phyloP scores from a whole-genome alignment of 208 protist species.

The Crithidia mellificae region DNA sequence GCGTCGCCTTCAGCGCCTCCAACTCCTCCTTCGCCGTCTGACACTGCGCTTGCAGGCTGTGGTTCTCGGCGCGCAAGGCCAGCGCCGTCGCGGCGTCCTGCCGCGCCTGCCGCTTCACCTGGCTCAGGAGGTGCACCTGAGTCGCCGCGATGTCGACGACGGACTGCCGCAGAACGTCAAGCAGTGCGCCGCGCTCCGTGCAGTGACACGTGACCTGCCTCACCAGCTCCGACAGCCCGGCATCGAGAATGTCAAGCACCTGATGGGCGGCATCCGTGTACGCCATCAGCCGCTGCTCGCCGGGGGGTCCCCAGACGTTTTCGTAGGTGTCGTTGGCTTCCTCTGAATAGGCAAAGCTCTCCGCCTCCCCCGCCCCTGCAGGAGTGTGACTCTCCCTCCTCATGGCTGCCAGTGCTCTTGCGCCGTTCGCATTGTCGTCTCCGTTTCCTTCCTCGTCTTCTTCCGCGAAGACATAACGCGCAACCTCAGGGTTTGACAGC shows the following conservation, averaged over 20 bases:
- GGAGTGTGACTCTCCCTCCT: no score
- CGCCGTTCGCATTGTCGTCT: background rate
- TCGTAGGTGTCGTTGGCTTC: background rate
- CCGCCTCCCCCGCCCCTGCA: no score
- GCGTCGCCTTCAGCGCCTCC: conserved; percentile 19
- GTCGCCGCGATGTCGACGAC: conserved; percentile 64
- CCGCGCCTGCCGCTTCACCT: conserved; percentile 62
- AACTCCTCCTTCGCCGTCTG: background rate
- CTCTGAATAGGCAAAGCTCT: no score
- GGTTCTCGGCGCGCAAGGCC: conserved; percentile 36
- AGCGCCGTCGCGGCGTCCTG: conserved; percentile 28
- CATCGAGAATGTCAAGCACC: conserved; percentile 68
- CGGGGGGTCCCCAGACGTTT: conserved; percentile 33
- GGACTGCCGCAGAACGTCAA: conserved; percentile 76
- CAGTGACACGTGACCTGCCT: conserved; percentile 67
- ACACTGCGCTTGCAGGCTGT: conserved; percentile 6
- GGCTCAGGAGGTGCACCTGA: conserved; percentile 53
- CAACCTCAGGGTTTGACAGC: conserved; percentile 60
- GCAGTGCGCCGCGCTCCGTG: conserved; percentile 77
- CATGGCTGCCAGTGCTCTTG: no score
- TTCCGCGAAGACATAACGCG: conserved; percentile 52
- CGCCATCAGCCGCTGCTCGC: conserved; percentile 41
- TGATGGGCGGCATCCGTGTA: conserved; percentile 67
- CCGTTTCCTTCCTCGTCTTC: conserved; percentile 5
- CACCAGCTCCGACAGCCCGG: conserved; percentile 78